These are phyloP conservation scores for Dendrobium huoshanense DNA, from an alignment of 106 monocot species.

Conservation along the genomic window DNA sequence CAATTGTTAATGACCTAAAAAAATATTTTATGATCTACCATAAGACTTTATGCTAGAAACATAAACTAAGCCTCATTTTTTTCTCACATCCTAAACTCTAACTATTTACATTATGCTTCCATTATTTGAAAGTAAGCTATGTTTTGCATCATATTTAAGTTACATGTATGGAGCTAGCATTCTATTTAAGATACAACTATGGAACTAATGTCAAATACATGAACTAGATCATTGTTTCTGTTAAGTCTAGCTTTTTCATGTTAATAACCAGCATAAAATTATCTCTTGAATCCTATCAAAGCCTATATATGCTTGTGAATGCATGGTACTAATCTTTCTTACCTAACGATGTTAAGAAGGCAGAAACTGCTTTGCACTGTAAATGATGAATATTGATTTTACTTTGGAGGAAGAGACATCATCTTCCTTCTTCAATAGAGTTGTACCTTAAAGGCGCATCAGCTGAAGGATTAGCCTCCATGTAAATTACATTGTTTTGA, in stretches of 20 bases:
- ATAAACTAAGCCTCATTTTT: not conserved
- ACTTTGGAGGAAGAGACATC: not conserved
- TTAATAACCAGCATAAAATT: not conserved
- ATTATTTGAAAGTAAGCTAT: not conserved
- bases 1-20: too few relatives aligned
- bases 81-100: not conserved
- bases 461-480: not conserved
- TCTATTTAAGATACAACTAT: not conserved
- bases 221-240: not conserved
- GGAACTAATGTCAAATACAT: not conserved
- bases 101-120: not conserved
- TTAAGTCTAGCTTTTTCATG: not conserved
- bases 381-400: not conserved
- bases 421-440: not conserved
- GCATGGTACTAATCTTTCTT: too few relatives aligned
- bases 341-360: too few relatives aligned
- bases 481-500: not conserved
- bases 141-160: not conserved
- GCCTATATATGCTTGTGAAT: not conserved
- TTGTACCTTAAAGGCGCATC: not conserved
- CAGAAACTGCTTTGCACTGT: too few relatives aligned
- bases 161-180: not conserved
- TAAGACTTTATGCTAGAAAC: not conserved
- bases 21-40: too few relatives aligned
- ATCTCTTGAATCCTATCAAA: not conserved